Evolutionary conservation across 108 stramenopile species (phyloP).

Genomic region (Nannochloropsis salina): DNA sequence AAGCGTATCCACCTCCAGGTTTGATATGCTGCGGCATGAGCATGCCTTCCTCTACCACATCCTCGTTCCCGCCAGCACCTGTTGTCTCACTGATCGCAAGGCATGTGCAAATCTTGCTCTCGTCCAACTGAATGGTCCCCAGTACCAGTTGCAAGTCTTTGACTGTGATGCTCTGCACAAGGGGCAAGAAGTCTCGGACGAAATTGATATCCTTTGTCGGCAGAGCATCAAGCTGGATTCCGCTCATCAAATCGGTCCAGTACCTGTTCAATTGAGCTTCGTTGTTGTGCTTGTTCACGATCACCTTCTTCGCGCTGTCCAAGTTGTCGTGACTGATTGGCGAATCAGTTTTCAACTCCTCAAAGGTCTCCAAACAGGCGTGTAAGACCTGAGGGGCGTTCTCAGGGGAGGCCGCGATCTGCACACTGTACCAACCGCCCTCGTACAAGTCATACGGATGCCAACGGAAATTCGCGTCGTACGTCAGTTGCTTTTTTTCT

Average conservation of each 20-base stretch:
- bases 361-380: constrained; percentile 59
- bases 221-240: constrained; percentile 81
- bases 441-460: constrained; percentile 76
- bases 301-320: constrained; percentile 80
- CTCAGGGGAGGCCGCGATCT: constrained; percentile 88
- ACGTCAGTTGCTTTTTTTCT: constrained; percentile 87
- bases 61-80: background rate
- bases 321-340: constrained; percentile 65
- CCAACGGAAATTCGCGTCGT: constrained; percentile 92
- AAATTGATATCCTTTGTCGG: constrained; percentile 81
- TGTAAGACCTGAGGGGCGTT: constrained; percentile 83
- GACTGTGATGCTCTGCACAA: constrained; percentile 76
- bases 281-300: constrained; percentile 85
- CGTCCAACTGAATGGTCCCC: constrained; percentile 67
- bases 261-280: constrained; percentile 76
- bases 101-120: constrained; percentile 63
- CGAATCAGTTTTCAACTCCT: constrained; percentile 17
- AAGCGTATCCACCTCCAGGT: background rate
- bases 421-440: constrained; percentile 91
- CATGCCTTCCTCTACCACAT: background rate
- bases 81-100: constrained; percentile 17
- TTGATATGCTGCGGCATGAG: constrained; percentile 17
- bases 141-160: constrained; percentile 74
- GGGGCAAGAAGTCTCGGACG: constrained; percentile 77
- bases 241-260: constrained; percentile 85